Base-by-base conservation (phyloP, 164 flowering plant species). In the Piper longum region DNA sequence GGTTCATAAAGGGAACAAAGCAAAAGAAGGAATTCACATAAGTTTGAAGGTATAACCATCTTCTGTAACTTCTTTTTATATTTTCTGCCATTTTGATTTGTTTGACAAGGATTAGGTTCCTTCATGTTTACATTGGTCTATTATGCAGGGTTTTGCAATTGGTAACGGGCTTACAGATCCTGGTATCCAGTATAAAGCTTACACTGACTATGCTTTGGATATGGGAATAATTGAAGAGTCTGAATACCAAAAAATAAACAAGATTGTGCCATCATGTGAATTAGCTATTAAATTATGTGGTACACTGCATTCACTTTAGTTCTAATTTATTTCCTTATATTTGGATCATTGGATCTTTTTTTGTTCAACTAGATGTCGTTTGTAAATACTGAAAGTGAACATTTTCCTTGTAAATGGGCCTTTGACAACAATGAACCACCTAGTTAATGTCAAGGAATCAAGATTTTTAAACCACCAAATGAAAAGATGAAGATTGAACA, bases 121-220 rank as follows among this genome's bases (percentile, higher is more conserved):
- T n/a, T 56, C 13, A 9, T 48, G 13, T 19, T 41, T 13, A 7
- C 62, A 64, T 9, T 17, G 65, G 57, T 41, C 68, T 67, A 41
- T 74, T 55, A 16, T 66, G 61, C 77, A 88, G 96, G 96, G 96
- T 13, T 80, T 89, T 66, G 96, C 91, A 1, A 89, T 89, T 63
- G 96, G 96, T 14, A 89, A 89, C 70, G 96, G 96, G 16, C 81
- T 89, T 16, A 87, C 92, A 0, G 62, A 87, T 65, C 91, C 93
- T 19, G 87, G 61, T 63, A 78, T 87, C 60, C 96, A 89, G 71
- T 89, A 87, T 64, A 55, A 60, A 64, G 91, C 93, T 41, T 87
- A 89, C 66, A 48, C 89, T 26, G 96, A 89, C 63, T 89, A 74
- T 73, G 91, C 96, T 26, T 43, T 83, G 73, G 70, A 78, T 11